phyloP scores from a whole-genome alignment of 1,284 basidiomycete genomes.

The Tilletia indica region DNA sequence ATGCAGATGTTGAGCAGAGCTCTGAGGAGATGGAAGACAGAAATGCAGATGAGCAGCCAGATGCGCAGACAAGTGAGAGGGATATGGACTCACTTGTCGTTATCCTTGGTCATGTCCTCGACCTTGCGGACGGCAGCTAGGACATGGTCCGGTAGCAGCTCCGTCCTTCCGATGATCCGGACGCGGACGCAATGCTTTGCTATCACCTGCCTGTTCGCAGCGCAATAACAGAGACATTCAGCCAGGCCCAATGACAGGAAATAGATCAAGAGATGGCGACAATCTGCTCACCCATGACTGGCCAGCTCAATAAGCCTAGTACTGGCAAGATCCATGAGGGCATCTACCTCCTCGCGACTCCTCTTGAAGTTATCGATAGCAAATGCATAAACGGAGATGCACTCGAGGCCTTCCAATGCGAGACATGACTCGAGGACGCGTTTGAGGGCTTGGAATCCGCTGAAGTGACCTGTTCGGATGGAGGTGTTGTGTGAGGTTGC shows the following conservation, averaged over 20 bases:
- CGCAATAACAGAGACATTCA: background rate
- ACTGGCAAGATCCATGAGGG: conserved; percentile 80
- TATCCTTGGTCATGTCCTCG: conserved; percentile 74
- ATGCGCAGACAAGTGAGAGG: background rate
- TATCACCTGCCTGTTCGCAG: conserved; percentile 35
- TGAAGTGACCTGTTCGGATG: conserved; percentile 69
- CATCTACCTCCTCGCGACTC: conserved; percentile 78
- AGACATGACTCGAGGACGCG: conserved; percentile 57
- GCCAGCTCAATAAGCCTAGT: conserved; percentile 79
- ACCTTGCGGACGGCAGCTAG: conserved; percentile 71
- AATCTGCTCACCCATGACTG: conserved; percentile 68
- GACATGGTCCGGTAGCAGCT: conserved; percentile 76
- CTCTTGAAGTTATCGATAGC: conserved; percentile 96
- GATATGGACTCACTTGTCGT: conserved; percentile 64
- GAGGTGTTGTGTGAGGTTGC: conserved; percentile 62
- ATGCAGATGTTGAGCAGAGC: conserved; percentile 91
- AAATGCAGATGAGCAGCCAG: background rate
- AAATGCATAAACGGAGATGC: conserved; percentile 92
- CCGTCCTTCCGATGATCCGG: conserved; percentile 74
- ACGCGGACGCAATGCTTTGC: conserved; percentile 73
- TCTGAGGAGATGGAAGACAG: conserved; percentile 58
- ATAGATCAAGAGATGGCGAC: background rate
- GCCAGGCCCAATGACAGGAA: too few species aligned
- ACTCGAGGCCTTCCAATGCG: conserved; percentile 39
- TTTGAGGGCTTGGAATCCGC: conserved; percentile 79